A percentile compares a stretch with the other conserved stretches of the same genome.
phyloP scores from a whole-genome alignment of 768 basidiomycete species.

The Trametes gibbosa region DNA sequence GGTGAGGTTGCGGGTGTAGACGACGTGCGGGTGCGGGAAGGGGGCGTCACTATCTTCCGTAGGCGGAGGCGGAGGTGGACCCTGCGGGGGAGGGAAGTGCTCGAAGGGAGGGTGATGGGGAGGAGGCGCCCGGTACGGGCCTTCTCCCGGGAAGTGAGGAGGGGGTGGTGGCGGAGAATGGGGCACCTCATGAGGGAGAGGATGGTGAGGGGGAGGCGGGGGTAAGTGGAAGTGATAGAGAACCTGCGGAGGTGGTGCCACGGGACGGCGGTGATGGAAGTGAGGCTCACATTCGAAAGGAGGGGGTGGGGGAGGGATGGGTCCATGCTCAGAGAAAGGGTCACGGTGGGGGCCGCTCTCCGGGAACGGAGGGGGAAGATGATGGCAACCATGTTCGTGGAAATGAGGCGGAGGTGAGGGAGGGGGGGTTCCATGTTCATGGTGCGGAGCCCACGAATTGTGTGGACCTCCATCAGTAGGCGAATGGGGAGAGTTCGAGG shows the following conservation, averaged over 20 bases:
- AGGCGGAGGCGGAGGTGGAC: slow-evolving; percentile 19
- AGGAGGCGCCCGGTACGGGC: neutral
- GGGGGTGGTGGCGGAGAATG: neutral
- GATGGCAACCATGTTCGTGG: neutral
- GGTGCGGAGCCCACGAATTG: neutral
- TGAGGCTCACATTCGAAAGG: neutral
- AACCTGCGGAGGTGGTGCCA: neutral
- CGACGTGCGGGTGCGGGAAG: slow-evolving; percentile 13
- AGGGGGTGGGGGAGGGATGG: neutral
- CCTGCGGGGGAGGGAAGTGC: slow-evolving; percentile 1
- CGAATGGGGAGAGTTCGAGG: slow-evolving; percentile 8
- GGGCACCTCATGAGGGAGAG: neutral
- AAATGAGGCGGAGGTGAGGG: neutral
- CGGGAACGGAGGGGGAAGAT: neutral
- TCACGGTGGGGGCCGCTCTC: no score
- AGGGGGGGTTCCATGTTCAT: neutral
- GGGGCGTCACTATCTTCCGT: neutral
- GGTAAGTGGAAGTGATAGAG: neutral
- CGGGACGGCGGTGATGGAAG: neutral
- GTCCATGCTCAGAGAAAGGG: neutral
- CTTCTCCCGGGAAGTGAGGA: neutral
- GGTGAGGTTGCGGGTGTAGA: slow-evolving; percentile 24
- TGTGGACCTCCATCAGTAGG: neutral
- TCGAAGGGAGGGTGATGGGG: neutral
- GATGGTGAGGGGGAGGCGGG: neutral